A percentile compares a stretch with the other conserved stretches of the same genome.
These are phyloP conservation scores for Teunomyces atbi DNA, from an alignment of 805 yeast species.

Conservation along the genomic window DNA sequence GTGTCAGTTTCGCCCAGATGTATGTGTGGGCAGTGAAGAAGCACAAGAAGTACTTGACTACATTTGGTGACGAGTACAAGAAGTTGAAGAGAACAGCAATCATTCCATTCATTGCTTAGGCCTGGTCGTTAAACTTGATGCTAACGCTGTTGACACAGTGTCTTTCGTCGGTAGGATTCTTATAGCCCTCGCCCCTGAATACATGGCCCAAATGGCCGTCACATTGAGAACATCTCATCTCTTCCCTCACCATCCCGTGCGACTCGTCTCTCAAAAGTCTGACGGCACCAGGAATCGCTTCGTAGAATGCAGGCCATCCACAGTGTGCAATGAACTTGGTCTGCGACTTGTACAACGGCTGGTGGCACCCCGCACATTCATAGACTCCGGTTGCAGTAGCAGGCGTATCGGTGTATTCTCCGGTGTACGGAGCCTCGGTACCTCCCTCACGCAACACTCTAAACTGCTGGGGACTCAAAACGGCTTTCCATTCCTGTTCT, in stretches of 20 bases:
- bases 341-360: slow-evolving; percentile 73
- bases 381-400: slow-evolving; percentile 61
- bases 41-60: slow-evolving; percentile 63
- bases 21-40: slow-evolving; percentile 88
- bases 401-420: slow-evolving; percentile 56
- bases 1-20: slow-evolving; percentile 81
- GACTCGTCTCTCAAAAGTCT: slow-evolving; percentile 56
- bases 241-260: slow-evolving; percentile 80
- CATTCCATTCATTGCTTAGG: slow-evolving; percentile 68
- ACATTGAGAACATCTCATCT: slow-evolving; percentile 84
- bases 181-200: slow-evolving; percentile 89
- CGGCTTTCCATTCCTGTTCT: slow-evolving; percentile 77
- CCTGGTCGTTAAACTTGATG: slow-evolving; percentile 53
- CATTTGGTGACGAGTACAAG: slow-evolving; percentile 78
- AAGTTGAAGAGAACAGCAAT: slow-evolving; percentile 67
- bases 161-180: slow-evolving; percentile 84
- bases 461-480: slow-evolving; percentile 73
- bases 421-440: slow-evolving; percentile 67
- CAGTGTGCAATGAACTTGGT: slow-evolving; percentile 89
- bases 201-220: slow-evolving; percentile 97
- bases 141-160: slow-evolving; percentile 92
- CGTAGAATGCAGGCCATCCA: slow-evolving; percentile 98
- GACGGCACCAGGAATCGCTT: slow-evolving; percentile 81
- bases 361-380: slow-evolving; percentile 80
- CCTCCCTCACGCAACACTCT: slow-evolving; percentile 71